Conservation (phyloP, 306 rosid species). For the Malus asiatica region DNA sequence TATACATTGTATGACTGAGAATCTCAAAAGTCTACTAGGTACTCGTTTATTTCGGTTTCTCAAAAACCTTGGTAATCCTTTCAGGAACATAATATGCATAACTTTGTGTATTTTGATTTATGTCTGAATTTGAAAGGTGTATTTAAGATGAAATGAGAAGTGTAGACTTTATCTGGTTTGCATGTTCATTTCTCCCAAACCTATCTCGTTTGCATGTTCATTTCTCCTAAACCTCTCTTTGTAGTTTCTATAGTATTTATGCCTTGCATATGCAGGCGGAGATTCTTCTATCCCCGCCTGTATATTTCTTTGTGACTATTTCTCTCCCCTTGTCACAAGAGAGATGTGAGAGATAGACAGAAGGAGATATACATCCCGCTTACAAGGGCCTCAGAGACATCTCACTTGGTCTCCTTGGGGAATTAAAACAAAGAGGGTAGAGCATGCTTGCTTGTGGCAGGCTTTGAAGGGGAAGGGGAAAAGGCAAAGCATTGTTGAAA, state of each 20-base stretch:
- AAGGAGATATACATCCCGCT: neutral
- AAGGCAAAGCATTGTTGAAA: neutral
- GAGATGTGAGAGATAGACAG: too few species aligned
- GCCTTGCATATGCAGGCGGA: neutral
- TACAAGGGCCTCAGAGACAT: neutral
- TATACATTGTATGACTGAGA: conserved; percentile 18
- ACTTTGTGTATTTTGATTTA: conserved; percentile 2
- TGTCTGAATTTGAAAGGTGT: neutral
- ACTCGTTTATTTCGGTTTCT: conserved; percentile 2
- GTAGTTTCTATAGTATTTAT: too few species aligned
- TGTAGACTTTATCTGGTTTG: neutral
- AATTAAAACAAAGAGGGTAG: neutral
- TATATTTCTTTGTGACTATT: too few species aligned
- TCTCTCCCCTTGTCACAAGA: neutral
- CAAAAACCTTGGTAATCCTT: conserved; percentile 11
- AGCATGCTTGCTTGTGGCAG: conserved; percentile 13
- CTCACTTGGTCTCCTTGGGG: neutral
- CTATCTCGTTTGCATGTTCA: neutral
- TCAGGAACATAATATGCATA: conserved; percentile 6
- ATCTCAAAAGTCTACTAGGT: conserved; percentile 14
- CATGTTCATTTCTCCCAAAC: neutral
- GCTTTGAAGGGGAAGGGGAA: neutral
- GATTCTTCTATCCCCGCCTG: neutral
- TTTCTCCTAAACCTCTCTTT: neutral
- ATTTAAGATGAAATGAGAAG: neutral